Conservation (phyloP, 495 filamentous ascomycete species). For the Talaromyces nanjingensis region DNA sequence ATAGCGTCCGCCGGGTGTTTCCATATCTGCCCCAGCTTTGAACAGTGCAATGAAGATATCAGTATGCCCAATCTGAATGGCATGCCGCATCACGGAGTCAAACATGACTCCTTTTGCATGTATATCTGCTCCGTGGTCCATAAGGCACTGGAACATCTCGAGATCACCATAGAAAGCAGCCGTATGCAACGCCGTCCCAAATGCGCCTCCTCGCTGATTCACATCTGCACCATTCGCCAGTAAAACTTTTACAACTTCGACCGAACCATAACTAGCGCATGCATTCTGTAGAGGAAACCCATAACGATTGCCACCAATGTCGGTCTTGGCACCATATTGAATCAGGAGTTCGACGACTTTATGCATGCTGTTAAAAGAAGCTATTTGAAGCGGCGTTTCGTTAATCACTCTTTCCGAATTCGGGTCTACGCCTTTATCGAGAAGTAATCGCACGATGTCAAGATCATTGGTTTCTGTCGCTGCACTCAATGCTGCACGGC, state of each 20-base stretch:
- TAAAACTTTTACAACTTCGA: not conserved
- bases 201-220: not conserved
- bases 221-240: not conserved
- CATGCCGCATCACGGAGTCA: not conserved
- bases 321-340: not conserved
- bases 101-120: not conserved
- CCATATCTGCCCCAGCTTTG: constrained; percentile 2
- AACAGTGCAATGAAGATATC: not conserved
- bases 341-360: not conserved
- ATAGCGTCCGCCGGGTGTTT: not conserved
- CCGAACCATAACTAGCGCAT: not conserved
- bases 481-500: not conserved
- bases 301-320: constrained; percentile 4
- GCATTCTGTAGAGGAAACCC: constrained; percentile 8
- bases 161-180: not conserved
- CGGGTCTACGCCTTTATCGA: constrained; percentile 15
- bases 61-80: not conserved
- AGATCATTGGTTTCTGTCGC: not conserved
- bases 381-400: not conserved
- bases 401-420: not conserved
- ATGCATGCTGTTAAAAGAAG: not conserved
- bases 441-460: constrained; percentile 15
- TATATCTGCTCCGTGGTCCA: not conserved
- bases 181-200: not conserved
- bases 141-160: constrained; percentile 7